phyloP scores from a whole-genome alignment of 257 asterid species.

The Solanum tarijense region DNA sequence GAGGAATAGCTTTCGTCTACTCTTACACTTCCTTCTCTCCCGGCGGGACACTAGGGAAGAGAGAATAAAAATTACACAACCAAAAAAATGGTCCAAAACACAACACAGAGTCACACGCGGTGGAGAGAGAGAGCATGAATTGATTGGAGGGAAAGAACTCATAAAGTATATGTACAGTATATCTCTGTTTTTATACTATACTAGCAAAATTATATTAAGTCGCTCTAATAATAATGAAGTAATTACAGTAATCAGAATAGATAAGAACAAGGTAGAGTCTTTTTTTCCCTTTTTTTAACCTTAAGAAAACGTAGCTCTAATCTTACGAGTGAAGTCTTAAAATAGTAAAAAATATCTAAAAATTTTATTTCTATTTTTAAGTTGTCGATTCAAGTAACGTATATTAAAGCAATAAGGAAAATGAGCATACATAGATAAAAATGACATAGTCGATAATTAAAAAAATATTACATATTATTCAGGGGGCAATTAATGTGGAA shows the following conservation, averaged over 20 bases:
- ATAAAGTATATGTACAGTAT: background rate
- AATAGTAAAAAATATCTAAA: too few species aligned
- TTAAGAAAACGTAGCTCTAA: background rate
- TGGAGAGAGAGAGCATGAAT: conserved; percentile 2
- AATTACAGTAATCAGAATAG: background rate
- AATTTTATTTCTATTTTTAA: accelerated
- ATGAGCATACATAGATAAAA: background rate
- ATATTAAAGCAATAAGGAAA: background rate
- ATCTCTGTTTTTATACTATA: background rate
- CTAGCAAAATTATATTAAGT: background rate
- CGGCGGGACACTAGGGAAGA: conserved; percentile 45
- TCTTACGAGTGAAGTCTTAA: background rate
- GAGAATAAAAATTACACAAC: background rate
- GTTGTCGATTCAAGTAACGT: background rate
- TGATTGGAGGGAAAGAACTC: conserved; percentile 7
- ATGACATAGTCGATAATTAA: too few species aligned
- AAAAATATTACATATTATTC: too few species aligned
- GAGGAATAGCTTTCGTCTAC: conserved; percentile 79
- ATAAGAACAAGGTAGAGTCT: background rate
- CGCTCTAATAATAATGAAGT: background rate
- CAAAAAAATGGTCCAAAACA: background rate
- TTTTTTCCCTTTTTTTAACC: background rate
- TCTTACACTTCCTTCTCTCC: conserved; percentile 74
- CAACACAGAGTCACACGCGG: background rate
- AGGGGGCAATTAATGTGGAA: background rate